These are phyloP conservation scores for Ophiostoma novo-ulmi DNA, from an alignment of 2,329 filamentous ascomycete genomes.

Conservation along the genomic window DNA sequence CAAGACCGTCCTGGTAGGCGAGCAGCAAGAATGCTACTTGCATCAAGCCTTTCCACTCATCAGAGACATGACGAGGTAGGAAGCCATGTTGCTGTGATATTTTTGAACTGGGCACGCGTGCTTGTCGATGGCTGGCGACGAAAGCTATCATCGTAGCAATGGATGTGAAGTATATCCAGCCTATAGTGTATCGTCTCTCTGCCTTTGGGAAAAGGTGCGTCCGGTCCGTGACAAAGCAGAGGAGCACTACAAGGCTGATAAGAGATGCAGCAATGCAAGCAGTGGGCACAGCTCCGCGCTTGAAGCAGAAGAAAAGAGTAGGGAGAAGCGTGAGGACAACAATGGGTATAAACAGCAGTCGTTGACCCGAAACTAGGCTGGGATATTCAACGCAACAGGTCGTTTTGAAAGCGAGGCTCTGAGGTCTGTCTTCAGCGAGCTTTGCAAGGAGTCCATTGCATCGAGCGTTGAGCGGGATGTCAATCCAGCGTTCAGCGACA, in stretches of 20 bases:
- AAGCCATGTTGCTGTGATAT: constrained; percentile 31
- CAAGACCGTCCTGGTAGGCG: constrained; percentile 51
- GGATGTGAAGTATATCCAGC: constrained; percentile 32
- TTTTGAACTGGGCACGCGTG: neutral
- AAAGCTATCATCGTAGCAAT: constrained; percentile 19
- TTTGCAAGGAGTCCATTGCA: constrained; percentile 47
- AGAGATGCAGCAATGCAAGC: neutral
- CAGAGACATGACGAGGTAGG: constrained; percentile 51
- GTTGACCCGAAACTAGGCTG: constrained; percentile 35
- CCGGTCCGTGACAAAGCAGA: constrained; percentile 51
- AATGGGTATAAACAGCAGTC: constrained; percentile 23
- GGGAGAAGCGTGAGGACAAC: neutral
- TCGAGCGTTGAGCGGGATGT: constrained; percentile 49
- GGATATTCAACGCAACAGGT: constrained; percentile 50
- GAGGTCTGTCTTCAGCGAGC: constrained; percentile 30
- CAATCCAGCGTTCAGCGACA: constrained; percentile 45
- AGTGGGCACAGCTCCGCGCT: neutral
- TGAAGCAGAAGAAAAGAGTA: neutral
- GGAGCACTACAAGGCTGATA: constrained; percentile 29
- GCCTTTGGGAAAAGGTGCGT: constrained; percentile 50
- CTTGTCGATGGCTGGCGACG: neutral
- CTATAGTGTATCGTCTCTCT: constrained; percentile 36
- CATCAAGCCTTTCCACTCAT: constrained; percentile 65
- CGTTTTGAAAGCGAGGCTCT: constrained; percentile 37
- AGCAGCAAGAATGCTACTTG: constrained; percentile 48